Percentiles rank a stretch among this genome's conserved stretches.
phyloP scores from a whole-genome alignment of 345 rosid species.

The Bruguiera parviflora region DNA sequence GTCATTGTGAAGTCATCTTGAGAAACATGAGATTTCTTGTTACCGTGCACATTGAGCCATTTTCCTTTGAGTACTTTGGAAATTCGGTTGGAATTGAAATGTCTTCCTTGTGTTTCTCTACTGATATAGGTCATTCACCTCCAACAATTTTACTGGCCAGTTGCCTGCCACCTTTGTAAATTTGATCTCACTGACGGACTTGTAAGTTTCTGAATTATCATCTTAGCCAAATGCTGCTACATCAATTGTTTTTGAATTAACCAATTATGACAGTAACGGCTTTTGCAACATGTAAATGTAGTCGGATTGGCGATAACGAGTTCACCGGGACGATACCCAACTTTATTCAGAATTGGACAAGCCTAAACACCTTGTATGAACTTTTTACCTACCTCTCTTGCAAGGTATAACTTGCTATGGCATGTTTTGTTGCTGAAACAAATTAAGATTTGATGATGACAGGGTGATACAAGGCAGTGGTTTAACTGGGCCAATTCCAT shows the following conservation, averaged over 20 bases:
- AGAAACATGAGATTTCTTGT: neutral
- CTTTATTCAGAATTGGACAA: conserved; percentile 54
- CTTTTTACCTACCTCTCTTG: neutral
- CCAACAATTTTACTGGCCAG: conserved; percentile 49
- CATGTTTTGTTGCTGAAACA: neutral
- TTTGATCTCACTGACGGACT: conserved; percentile 36
- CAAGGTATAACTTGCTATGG: neutral
- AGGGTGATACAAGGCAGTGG: conserved; percentile 52
- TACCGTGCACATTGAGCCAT: no score
- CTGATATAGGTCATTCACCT: conserved; percentile 36
- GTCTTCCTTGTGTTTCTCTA: neutral
- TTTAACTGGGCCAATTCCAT: conserved; percentile 52
- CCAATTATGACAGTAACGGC: neutral
- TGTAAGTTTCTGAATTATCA: conserved; percentile 30
- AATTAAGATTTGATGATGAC: neutral
- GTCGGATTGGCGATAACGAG: conserved; percentile 48
- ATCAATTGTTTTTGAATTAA: no score
- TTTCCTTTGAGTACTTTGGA: no score
- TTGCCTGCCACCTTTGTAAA: conserved; percentile 47
- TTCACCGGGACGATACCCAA: conserved; percentile 51
- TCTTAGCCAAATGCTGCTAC: no score
- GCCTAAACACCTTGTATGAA: conserved; percentile 43
- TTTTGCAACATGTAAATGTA: conserved; percentile 10
- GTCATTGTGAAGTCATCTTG: neutral
- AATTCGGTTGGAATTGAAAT: neutral